Base-by-base conservation (phyloP, 345 rosid genomes). In the Cardamine chenopodiifolia region DNA sequence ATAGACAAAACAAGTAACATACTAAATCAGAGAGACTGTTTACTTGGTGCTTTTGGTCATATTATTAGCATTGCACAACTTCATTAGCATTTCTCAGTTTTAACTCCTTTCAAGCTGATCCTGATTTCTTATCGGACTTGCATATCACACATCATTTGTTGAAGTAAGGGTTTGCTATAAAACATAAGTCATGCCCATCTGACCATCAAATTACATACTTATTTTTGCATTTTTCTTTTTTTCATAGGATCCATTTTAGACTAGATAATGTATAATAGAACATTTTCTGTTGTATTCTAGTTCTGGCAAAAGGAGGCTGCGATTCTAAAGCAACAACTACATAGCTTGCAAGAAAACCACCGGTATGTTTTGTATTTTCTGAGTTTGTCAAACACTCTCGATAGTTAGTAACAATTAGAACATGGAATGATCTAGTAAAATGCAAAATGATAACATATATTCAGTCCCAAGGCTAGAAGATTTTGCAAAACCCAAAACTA, bases 261-360 rank as follows among this genome's bases (percentile, higher is more conserved):
- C 49, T 73, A 31, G 58, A 65, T 54, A 64, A 73, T 35, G 17
- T 20, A 34, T 31, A 32, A 55, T 55, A 20, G 12, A 14, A 0
- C 22, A 37, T 70, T 25, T 59, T 31, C 17, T 72, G 48, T 48
- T 77, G 22, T 40, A 81, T 79, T 32, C 62, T 79, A 93, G 97
- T 89, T 82, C 68, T 89, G 97, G 96, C 90, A 87, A 71, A 84
- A 79, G 70, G 98, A 90, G 85, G 90, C 87, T 53, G 90, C 86
- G 58, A 70, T 82, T 66, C 76, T 93, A 60, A 88, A 86, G 81
- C 88, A 83, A 61, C 92, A 93, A 50, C 83, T 93, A 60, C 91
- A 88, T 28, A 80, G 65, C 72, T 80, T 93, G 82, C 91, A 87
- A 73, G 97, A 85, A 67, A 90, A 76, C 76, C 94, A 93, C 73